phyloP scores from a whole-genome alignment of 2,329 filamentous ascomycete genomes.

The Neospermospora avenae region DNA sequence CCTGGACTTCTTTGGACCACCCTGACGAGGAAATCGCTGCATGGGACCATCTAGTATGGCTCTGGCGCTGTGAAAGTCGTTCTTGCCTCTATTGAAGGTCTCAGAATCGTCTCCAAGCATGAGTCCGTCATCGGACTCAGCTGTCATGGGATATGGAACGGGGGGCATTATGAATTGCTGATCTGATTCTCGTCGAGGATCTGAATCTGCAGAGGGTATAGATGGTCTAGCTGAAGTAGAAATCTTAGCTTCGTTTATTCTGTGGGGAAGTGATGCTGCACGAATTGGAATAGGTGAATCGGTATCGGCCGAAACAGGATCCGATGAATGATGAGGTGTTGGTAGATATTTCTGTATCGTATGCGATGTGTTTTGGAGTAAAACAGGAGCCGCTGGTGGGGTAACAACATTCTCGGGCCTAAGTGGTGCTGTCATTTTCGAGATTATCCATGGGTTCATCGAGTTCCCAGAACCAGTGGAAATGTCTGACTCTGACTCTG shows the following conservation, averaged over 20 bases:
- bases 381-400: not conserved
- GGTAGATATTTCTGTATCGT: slow-evolving; percentile 4
- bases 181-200: not conserved
- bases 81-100: slow-evolving; percentile 5
- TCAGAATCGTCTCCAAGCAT: slow-evolving; percentile 8
- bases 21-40: slow-evolving; percentile 17
- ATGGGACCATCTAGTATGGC: slow-evolving; percentile 13
- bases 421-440: slow-evolving; percentile 36
- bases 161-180: not conserved
- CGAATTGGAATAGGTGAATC: not conserved
- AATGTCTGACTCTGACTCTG: not conserved
- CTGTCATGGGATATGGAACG: not conserved
- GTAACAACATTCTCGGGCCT: not conserved
- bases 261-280: not conserved
- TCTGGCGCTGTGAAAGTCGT: slow-evolving; percentile 30
- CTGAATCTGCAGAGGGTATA: not conserved
- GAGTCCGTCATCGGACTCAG: slow-evolving; percentile 11
- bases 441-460: slow-evolving; percentile 42
- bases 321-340: slow-evolving; percentile 17
- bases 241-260: slow-evolving; percentile 5
- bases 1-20: slow-evolving; percentile 3
- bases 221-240: not conserved
- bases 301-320: slow-evolving; percentile 9
- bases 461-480: not conserved
- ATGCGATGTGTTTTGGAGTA: not conserved